A percentile compares a stretch with the other conserved stretches of the same genome.
Evolutionary conservation across 2,329 filamentous ascomycete genomes (phyloP).

Genomic region (Verticillium albo-atrum): DNA sequence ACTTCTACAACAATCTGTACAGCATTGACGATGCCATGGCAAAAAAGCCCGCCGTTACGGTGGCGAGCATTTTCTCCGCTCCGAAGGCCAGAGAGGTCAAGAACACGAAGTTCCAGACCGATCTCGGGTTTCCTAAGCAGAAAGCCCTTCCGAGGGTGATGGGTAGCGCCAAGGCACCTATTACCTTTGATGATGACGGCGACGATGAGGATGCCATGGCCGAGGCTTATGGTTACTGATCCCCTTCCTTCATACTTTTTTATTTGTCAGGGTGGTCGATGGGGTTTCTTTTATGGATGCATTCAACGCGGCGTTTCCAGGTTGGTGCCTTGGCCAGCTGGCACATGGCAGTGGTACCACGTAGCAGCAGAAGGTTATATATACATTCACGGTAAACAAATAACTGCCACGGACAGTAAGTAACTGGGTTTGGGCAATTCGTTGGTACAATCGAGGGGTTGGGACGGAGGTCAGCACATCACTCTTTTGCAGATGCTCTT

Average conservation of each 20-base stretch:
- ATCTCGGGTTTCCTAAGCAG: slow-evolving; percentile 12
- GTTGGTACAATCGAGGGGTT: too few species aligned
- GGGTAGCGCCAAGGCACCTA: background rate
- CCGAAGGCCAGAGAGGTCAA: slow-evolving; percentile 24
- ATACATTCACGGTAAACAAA: too few species aligned
- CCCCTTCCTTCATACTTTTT: background rate
- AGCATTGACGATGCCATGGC: slow-evolving; percentile 56
- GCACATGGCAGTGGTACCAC: too few species aligned
- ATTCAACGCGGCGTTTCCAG: background rate
- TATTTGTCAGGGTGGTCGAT: background rate
- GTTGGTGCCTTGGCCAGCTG: background rate
- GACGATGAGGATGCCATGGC: slow-evolving; percentile 43
- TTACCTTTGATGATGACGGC: slow-evolving; percentile 35
- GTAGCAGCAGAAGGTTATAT: too few species aligned
- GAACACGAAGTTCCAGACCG: slow-evolving; percentile 4
- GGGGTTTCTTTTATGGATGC: background rate
- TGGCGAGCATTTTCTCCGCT: slow-evolving; percentile 32
- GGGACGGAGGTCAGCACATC: too few species aligned
- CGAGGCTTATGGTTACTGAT: slow-evolving; percentile 37
- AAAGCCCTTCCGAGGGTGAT: slow-evolving; percentile 8
- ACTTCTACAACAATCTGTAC: slow-evolving; percentile 80
- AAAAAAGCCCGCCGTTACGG: slow-evolving; percentile 21
- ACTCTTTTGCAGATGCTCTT: too few species aligned
- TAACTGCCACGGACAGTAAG: too few species aligned
- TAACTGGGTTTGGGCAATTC: too few species aligned